Conservation (phyloP, 768 basidiomycete genomes). For the Suillus paluster region DNA sequence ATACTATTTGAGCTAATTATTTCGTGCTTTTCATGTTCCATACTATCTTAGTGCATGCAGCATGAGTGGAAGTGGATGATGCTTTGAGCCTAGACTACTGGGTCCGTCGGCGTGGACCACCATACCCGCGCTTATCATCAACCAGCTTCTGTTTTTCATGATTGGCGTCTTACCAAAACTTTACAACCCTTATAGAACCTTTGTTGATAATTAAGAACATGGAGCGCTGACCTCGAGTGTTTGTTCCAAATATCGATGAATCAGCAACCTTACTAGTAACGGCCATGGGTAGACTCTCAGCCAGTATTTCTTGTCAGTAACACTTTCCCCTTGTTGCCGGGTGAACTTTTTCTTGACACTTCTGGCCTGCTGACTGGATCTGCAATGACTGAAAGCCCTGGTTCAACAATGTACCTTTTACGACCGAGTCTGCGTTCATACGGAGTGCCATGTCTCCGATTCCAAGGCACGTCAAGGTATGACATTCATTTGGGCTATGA, state of each 20-base stretch:
- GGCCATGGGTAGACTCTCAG: background rate
- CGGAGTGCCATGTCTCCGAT: constrained; percentile 7
- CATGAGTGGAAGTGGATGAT: background rate
- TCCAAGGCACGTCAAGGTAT: background rate
- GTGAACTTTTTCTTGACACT: constrained; percentile 3
- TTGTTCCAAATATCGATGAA: background rate
- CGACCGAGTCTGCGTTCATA: background rate
- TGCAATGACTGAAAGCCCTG: background rate
- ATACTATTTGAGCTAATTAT: background rate
- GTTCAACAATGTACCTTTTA: background rate
- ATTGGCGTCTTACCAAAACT: background rate
- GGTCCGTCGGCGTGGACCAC: background rate
- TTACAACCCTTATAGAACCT: background rate
- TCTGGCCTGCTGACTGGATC: background rate
- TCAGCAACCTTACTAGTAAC: background rate
- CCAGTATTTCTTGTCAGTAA: background rate
- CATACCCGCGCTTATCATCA: background rate
- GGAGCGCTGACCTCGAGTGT: too few species aligned
- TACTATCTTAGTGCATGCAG: background rate
- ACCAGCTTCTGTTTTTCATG: background rate
- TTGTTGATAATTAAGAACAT: background rate
- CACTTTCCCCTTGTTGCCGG: background rate
- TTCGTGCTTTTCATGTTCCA: background rate
- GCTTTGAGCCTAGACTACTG: background rate
- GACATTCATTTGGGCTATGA: background rate